Evolutionary conservation across 139 green algal species (phyloP), one percentile per base, ranked within the genome.

Genomic region (Volvox africanus): DNA sequence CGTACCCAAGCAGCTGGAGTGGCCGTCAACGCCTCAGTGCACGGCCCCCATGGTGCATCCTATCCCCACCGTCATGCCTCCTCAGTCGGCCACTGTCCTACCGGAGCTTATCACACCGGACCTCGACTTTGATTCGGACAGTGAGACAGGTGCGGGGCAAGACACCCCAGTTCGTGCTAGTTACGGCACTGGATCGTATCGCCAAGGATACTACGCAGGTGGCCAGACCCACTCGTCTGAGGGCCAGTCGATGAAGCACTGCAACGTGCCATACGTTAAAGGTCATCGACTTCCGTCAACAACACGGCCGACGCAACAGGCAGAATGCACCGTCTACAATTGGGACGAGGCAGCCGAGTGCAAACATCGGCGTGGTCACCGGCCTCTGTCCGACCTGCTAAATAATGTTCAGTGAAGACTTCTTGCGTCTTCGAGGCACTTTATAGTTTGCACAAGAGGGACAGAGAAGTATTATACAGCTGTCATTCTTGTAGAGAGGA

Each of bases 81-180:
- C 44, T 21, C 28, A 80, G 21, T 62, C 78, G 36, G 22, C 36
- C 78, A 44, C 78, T 14, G 62, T 12, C 17, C 44, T 55, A 9
- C 62, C 62, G 1, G 86, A 90, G 21, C 44, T 90, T 32, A 35
- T 22, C 20, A 90, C 86, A 0, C 86, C 86, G 13, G 86, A 90
- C 32, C 73, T 90, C n/a, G 86, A 90, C 50, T 90, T 90, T 24
- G 86, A 90, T 16, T 89, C 84, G 69, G 83, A 88, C 71, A 30
- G 71, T 30, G 71, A 79, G 65, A 28, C 24, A 28, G 65, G 2
- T 14, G 44, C 44, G 44, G 44, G 44, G 44, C 44, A 55, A 55
- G 44, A 55, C 44, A 55, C 44, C 44, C 44, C 44, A 55, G 44
- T 55, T 55, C 44, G 44, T 55, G 5, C 44, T 55, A 55, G 44